Percentiles rank a stretch among this genome's conserved stretches.
Conservation (phyloP, 257 asterid species). For the Lithospermum erythrorhizon region DNA sequence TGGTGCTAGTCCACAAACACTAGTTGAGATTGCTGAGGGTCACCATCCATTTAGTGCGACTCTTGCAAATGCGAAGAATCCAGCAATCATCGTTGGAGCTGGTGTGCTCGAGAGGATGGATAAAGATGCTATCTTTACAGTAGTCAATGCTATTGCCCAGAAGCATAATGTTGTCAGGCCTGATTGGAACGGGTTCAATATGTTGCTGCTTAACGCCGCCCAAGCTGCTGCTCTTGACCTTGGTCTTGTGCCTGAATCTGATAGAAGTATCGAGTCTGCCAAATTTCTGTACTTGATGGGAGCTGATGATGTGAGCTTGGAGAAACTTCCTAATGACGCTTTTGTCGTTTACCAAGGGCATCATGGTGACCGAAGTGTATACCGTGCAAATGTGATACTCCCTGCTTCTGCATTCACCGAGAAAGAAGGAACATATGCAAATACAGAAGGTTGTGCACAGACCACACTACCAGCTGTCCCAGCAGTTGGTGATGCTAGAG, state of each 20-base stretch:
- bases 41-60: conserved; percentile 64
- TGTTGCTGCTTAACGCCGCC: conserved; percentile 71
- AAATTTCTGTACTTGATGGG: conserved; percentile 91
- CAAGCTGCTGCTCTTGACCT: conserved; percentile 99
- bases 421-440: conserved; percentile 85
- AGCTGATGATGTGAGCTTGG: conserved; percentile 77
- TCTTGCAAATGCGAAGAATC: conserved; percentile 73
- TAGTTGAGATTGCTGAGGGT: conserved; percentile 62
- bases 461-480: conserved; percentile 89
- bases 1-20: conserved; percentile 72
- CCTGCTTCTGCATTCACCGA: conserved; percentile 91
- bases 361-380: conserved; percentile 81
- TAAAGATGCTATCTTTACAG: conserved; percentile 66
- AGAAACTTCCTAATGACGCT: conserved; percentile 69
- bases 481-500: conserved; percentile 92
- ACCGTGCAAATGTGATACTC: conserved; percentile 87
- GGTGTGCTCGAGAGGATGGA: conserved; percentile 72
- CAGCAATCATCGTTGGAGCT: conserved; percentile 72
- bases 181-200: conserved; percentile 83
- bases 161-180: conserved; percentile 58
- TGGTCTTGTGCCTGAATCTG: conserved; percentile 84
- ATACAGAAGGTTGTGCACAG: conserved; percentile 92
- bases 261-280: conserved; percentile 56
- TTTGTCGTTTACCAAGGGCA: conserved; percentile 98
- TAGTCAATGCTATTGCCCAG: conserved; percentile 57